Evolutionary conservation across 176 grass and related monocot genomes (phyloP), one percentile per base, ranked within the genome.

Genomic region (barley (Hordeum vulgare)): DNA sequence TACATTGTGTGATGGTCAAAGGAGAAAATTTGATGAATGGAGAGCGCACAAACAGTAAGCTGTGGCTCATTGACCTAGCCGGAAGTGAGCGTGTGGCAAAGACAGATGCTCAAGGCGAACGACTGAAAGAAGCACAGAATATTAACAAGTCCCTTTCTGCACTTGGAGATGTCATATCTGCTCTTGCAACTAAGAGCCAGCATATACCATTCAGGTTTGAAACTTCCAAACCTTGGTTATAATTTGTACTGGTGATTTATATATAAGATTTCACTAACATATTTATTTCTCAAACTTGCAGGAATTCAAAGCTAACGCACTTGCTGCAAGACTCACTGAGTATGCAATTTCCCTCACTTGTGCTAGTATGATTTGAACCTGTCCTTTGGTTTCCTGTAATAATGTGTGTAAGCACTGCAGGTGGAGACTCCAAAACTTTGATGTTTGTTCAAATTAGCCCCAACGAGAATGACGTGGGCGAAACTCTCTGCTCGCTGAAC

Each of bases 391-490:
- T 86, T 79, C 40, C 2, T 35, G 9, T 54, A 73, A 60, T 84
- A 26, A 85, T n/a, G 21, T 60, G 66, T 69, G 28, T 71, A 74
- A 77, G 4, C 74, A 53, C 86, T 90, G 62, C 80, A 99, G 96
- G 93, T 89, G 96, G 96, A 59, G 96, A 99, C 47, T 99, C 96
- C 37, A 99, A 99, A 73, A 96, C 91, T 29, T 80, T 99, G 65
- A 99, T 99, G 96, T 99, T 99, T 87, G 91, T 99, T 57, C 96
- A 99, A 79, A 96, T 99, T 40, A 99, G 96, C 36, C 96, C 96
- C 17, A 94, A 90, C 76, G 96, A 99, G 68, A 90, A 92, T 83
- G 96, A 99, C 20, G 70, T 90, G n/a, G 91, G 93, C 24, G 96
- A 99, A 86, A 99, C 96, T 54, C 89, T 99, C 71, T 99, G 93